Evolutionary conservation across 768 basidiomycete species (phyloP), one percentile per base, ranked within the genome.

Genomic region (Trametes coccinea): DNA sequence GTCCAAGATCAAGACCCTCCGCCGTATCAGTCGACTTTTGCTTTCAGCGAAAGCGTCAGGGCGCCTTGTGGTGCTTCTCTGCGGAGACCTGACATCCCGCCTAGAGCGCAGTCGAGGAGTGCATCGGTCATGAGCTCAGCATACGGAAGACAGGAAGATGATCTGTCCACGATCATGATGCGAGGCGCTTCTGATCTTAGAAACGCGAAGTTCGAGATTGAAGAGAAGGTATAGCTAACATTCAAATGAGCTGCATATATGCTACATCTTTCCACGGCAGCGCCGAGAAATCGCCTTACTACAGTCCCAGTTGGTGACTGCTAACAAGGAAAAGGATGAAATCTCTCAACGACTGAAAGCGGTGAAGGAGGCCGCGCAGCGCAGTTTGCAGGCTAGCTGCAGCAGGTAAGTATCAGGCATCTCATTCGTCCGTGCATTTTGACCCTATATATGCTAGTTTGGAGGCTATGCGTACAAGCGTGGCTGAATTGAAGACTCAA

Each of bases 161-260:
- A 72, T 51, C 62, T 72, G n/a, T 70, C 71, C 0, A 57, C 67
- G 5, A 61, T 71, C 47, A 70, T 72, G 71, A 72, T 72, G 71
- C 67, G 70, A 9, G 70, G 70, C 6, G 70, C 69, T 10, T 67
- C 64, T 0, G 66, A 72, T 44, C 45, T 72, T 5, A 50, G 69
- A 27, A 68, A 65, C 50, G 64, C 67, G 7, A 72, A 70, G 56
- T 62, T 59, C 29, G 68, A 70, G 33, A 49, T 65, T 2, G 71
- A 70, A 34, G 71, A 72, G 40, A 67, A 67, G 61, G 71, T 69
- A 57, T 37, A 56, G 0, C 30, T 44, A 33, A 13, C 10, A 16
- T 31, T 27, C 27, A 37, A 11, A 2, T 13, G 7, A 7, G 13
- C 3, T 30, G 56, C 57, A 59, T 63, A 63, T 63, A 63, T 64